These are phyloP conservation scores for Fraxinus pennsylvanica DNA, from an alignment of 257 asterid genomes.

Conservation along the genomic window DNA sequence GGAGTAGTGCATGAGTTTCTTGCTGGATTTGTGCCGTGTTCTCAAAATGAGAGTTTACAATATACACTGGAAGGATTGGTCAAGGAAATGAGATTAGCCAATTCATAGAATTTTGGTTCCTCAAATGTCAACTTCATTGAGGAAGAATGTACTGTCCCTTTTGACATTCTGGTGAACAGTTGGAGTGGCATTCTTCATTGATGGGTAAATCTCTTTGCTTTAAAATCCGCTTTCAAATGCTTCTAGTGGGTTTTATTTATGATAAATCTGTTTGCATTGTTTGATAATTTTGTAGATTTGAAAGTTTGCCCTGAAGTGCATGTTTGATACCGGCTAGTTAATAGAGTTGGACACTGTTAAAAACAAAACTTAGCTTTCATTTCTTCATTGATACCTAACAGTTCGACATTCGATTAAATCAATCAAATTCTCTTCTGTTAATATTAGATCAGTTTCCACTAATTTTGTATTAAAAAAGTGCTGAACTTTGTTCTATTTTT, in stretches of 20 bases:
- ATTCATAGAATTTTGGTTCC: not conserved
- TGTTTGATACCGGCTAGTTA: not conserved
- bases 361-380: too few species aligned
- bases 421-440: not conserved
- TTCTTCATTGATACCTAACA: too few species aligned
- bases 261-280: not conserved
- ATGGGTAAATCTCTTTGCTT: not conserved
- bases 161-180: not conserved
- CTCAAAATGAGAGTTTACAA: constrained; percentile 27
- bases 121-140: not conserved
- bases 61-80: constrained; percentile 39
- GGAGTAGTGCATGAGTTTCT: constrained; percentile 59
- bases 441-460: not conserved
- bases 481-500: not conserved
- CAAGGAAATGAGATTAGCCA: constrained; percentile 50
- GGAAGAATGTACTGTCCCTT: not conserved
- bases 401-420: too few species aligned
- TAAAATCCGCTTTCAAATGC: not conserved
- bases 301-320: not conserved
- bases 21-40: constrained; percentile 42
- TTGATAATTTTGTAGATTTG: not conserved
- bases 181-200: not conserved
- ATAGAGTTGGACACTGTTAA: not conserved
- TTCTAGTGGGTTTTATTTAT: not conserved
- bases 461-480: too few species aligned